Percentiles rank a stretch among this genome's conserved stretches.
These are phyloP conservation scores for Schoenoplectus triqueter DNA, from an alignment of 202 grass and related monocot species.

Conservation along the genomic window DNA sequence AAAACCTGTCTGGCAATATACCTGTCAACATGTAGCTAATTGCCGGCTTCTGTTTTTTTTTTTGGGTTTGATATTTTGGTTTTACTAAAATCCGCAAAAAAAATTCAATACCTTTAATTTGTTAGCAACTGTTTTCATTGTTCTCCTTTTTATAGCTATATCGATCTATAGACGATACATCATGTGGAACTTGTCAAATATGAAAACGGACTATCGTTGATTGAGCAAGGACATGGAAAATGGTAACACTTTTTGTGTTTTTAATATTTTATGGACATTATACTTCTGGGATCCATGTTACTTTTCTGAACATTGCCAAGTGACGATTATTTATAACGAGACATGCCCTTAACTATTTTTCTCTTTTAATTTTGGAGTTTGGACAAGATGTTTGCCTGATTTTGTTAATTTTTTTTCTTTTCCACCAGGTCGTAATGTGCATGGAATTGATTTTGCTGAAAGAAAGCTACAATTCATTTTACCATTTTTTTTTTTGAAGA, in stretches of 20 bases:
- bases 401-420: not conserved
- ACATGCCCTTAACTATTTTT: not conserved
- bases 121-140: not conserved
- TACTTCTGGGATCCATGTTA: not conserved
- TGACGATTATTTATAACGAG: not conserved
- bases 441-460: not conserved
- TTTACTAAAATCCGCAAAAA: not conserved
- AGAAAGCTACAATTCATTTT: too few relatives aligned
- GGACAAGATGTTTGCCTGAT: not conserved
- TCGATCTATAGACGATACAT: too few relatives aligned
- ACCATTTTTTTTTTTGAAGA: too few relatives aligned
- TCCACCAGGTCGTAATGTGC: not conserved
- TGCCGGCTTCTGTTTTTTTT: not conserved
- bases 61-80: constrained; percentile 8
- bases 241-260: not conserved
- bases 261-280: not conserved
- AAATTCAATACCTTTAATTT: not conserved
- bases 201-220: not conserved
- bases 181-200: not conserved
- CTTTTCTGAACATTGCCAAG: not conserved
- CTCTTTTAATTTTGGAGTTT: not conserved
- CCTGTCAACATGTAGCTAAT: not conserved
- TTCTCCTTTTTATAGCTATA: not conserved
- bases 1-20: not conserved
- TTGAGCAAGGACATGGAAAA: not conserved